Evolutionary conservation across 176 grass and related monocot species (phyloP), one percentile per base, ranked within the genome.

Genomic region (Alopecurus myosuroides): DNA sequence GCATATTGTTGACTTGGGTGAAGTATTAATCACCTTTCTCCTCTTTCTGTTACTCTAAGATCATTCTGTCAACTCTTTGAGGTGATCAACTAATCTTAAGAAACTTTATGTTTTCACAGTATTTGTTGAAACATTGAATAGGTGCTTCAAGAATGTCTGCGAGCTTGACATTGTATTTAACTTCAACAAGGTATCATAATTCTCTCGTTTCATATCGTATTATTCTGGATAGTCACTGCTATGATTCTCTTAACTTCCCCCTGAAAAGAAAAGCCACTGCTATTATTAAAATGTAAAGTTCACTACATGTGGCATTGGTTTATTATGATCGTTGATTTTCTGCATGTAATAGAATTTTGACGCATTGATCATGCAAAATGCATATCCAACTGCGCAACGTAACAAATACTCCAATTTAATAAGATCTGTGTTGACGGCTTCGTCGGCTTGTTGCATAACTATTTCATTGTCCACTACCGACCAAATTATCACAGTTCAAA

Each of bases 81-180:
- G 65, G 82, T 56, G 18, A 70, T 66, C 18, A 3, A 62, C 40
- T 58, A 81, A 66, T 77, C 61, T 88, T 7, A 60, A 70, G 17
- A 28, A 39, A 10, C 25, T 66, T 84, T 89, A 46, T 86, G 23
- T 80, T 44, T 7, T 79, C 82, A 84, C 91, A 96, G 97, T 99
- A 63, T 94, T 99, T 89, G 93, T 99, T 14, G 93, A 99, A 83
- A 99, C 91, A 44, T 81, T 96, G 78, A 90, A 99, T 78, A 94
- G 82, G 88, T 99, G 93, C 88, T 99, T 96, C 93, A 99, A 96
- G 84, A 99, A 99, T 94, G 93, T 96, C 25, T 99, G 97, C 2
- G 93, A 99, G 75, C 91, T 94, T 77, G 93, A 98, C 64, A 81
- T 99, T 65, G 94, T 99, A 70, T 99, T 95, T 75, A 96, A 99